phyloP scores from a whole-genome alignment of 768 basidiomycete species.

The Clitopilus hobsonii region DNA sequence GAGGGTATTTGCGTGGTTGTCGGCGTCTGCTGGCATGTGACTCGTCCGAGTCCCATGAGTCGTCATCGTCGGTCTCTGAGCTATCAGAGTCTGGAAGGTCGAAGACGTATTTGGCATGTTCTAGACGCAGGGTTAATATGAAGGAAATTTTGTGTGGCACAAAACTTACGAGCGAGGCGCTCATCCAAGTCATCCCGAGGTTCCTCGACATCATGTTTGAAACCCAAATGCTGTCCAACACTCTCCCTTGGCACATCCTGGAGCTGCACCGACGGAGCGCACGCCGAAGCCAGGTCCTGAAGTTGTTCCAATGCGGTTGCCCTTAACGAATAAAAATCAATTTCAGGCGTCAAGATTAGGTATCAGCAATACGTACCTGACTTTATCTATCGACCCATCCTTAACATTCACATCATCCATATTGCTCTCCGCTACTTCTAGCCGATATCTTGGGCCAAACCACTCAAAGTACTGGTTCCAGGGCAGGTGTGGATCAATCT shows the following conservation, averaged over 20 bases:
- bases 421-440: constrained; percentile 89
- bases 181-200: constrained; percentile 61
- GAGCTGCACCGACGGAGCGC: constrained; percentile 72
- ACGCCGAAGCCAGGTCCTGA: constrained; percentile 47
- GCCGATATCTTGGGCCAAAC: constrained; percentile 91
- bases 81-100: constrained; percentile 47
- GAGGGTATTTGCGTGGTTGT: constrained; percentile 13
- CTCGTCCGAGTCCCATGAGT: constrained; percentile 46
- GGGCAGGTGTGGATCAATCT: constrained; percentile 72
- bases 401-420: constrained; percentile 90
- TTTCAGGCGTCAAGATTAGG: not conserved
- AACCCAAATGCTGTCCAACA: constrained; percentile 57
- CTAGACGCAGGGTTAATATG: constrained; percentile 24
- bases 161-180: constrained; percentile 63
- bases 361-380: constrained; percentile 51
- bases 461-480: constrained; percentile 95
- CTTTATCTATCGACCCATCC: constrained; percentile 74
- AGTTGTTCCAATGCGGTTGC: constrained; percentile 35
- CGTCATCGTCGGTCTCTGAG: constrained; percentile 37
- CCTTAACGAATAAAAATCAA: constrained; percentile 11
- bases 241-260: constrained; percentile 77
- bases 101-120: constrained; percentile 65
- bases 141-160: not conserved
- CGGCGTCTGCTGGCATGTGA: constrained; percentile 27
- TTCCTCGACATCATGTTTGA: constrained; percentile 45